phyloP scores from a whole-genome alignment of 768 basidiomycete species.

The Collybiopsis confluens region DNA sequence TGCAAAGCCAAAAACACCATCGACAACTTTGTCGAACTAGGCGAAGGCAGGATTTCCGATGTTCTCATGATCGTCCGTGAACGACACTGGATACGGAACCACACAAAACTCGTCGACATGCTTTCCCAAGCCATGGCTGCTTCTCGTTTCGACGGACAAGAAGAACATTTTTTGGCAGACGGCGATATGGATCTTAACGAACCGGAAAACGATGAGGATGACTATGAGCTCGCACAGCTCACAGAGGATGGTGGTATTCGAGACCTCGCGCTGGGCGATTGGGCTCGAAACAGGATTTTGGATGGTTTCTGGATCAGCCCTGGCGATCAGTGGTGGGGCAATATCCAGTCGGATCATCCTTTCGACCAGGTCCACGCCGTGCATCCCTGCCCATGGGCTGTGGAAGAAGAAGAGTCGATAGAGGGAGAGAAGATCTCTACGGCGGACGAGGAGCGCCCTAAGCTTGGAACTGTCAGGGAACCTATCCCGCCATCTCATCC shows the following conservation, averaged over 20 bases:
- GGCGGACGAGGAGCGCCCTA: conserved; percentile 44
- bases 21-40: conserved; percentile 70
- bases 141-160: conserved; percentile 37
- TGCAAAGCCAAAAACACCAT: conserved; percentile 56
- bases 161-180: conserved; percentile 19
- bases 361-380: conserved; percentile 25
- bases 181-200: conserved; percentile 10
- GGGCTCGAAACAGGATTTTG: conserved; percentile 66
- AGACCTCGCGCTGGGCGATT: conserved; percentile 63
- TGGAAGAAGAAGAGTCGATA: conserved; percentile 10
- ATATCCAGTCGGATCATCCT: conserved; percentile 21
- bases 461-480: conserved; percentile 37
- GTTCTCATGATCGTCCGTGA: conserved; percentile 61
- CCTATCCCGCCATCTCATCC: conserved; percentile 55
- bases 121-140: too few relatives aligned
- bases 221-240: conserved; percentile 36
- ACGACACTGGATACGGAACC: conserved; percentile 62
- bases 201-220: conserved; percentile 42
- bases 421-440: conserved; percentile 16
- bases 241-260: conserved; percentile 34
- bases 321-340: conserved; percentile 61
- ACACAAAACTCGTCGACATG: conserved; percentile 64
- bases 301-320: conserved; percentile 78
- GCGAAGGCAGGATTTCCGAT: conserved; percentile 62
- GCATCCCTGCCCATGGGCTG: conserved; percentile 66